Conservation (phyloP, 2,329 filamentous ascomycete genomes). For the Ophiostoma perfectum region DNA sequence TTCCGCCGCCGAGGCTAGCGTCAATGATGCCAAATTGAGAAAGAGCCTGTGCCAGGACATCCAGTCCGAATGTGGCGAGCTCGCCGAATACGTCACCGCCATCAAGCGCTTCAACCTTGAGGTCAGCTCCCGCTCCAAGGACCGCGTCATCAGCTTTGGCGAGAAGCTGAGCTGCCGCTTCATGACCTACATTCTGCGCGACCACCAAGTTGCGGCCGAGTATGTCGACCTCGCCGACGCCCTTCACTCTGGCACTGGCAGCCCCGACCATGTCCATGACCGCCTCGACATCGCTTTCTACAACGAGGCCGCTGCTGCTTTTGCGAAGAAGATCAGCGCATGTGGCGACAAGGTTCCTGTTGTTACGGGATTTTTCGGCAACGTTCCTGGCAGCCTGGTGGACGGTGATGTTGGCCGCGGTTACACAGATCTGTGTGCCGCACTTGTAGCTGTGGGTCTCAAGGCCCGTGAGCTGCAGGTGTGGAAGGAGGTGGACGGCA, state of each 20-base stretch:
- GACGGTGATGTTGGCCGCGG: conserved; percentile 78
- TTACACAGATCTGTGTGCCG: conserved; percentile 94
- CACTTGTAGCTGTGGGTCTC: conserved; percentile 84
- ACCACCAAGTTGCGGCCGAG: conserved; percentile 74
- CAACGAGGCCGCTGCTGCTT: conserved; percentile 53
- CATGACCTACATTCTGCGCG: conserved; percentile 78
- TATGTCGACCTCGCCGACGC: conserved; percentile 76
- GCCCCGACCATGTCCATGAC: conserved; percentile 33
- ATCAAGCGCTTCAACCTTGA: conserved; percentile 64
- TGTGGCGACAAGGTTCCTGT: conserved; percentile 63
- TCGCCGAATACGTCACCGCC: conserved; percentile 67
- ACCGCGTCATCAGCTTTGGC: conserved; percentile 87
- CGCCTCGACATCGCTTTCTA: conserved; percentile 66
- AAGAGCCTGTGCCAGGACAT: conserved; percentile 60
- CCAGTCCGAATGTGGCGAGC: conserved; percentile 70
- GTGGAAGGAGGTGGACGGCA: conserved; percentile 91
- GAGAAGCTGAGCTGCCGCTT: conserved; percentile 94
- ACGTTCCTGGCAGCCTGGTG: conserved; percentile 67
- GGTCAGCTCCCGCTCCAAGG: conserved; percentile 72
- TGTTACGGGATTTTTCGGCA: conserved; percentile 90
- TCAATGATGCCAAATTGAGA: conserved; percentile 53
- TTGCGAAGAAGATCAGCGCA: conserved; percentile 58
- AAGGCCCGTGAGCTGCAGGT: conserved; percentile 85
- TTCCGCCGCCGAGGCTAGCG: conserved; percentile 59
- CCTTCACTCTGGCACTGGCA: conserved; percentile 22